Evolutionary conservation across 305 asterid species (phyloP), one percentile per base, ranked within the genome.

Genomic region (Fraxinus platypoda): DNA sequence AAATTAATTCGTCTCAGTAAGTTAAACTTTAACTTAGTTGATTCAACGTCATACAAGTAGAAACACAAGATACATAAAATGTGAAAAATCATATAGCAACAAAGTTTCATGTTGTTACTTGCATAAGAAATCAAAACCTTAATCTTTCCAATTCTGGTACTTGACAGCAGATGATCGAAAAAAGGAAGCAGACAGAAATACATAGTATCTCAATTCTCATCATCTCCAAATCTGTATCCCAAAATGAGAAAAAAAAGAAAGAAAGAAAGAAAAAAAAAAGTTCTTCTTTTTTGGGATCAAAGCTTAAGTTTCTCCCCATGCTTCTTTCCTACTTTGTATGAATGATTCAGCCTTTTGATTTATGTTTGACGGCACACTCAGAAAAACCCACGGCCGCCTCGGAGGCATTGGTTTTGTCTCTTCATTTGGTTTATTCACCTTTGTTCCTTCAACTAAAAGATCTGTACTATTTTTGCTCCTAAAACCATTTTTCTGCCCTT

Each of bases 331-430:
- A 59, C 88, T 90, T 15, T 82, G 66, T 33, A 94, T 90, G 76
- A 85, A 94, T 6, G 82, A 89, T 49, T 90, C 95, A 1, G 95
- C 88, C 84, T 85, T 88, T 43, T 90, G 85, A 31, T 93, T 85
- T 41, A 94, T 90, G 78, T 91, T 88, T 1, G 97, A 79, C 0
- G 80, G 76, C 83, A 85, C 90, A 11, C 85, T 78, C 35, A 78
- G 70, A 38, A 86, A 83, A 28, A 85, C 86, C 83, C 87, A 75
- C 15, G 82, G 72, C 19, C 4, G 83, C 81, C 81, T 81, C 1
- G n/a, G 64, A 0, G 46, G 79, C 35, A 62, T 28, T 7, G 19
- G 25, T 37, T 74, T 86, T 5, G 76, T 68, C 34, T 75, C 86
- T 38, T 74, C 84, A 15, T 68, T 66, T 25, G 31, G 83, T 9